Base-by-base conservation (phyloP, 192 early-diverging fungal genomes). In the Obelidium mucronatum region DNA sequence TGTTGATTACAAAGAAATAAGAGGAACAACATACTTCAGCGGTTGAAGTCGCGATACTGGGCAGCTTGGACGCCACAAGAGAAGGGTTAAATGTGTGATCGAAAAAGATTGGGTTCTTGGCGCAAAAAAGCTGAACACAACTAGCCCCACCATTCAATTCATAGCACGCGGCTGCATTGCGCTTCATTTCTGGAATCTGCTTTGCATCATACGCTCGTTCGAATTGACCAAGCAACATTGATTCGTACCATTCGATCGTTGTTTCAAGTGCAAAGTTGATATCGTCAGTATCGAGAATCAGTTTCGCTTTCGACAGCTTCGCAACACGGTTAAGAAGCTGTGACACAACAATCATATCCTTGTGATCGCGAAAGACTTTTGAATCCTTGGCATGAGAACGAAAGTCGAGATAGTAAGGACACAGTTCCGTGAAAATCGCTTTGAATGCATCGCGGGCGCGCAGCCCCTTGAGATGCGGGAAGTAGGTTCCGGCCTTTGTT, bases 81-180 rank as follows among this genome's bases (percentile, higher is more conserved):
- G 80, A 58, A 28, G 87, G 87, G 63, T 89, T 89, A 73, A 76
- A 89, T 22, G 91, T 90, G 61, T 90, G 86, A 80, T 95, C 94
- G 74, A 91, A 95, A 67, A 95, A 95, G 31, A 95, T 89, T 48
- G 90, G 92, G 75, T 93, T 92, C 73, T 95, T 95, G 31, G 94
- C 91, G 55, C 95, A 90, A 77, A 92, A 95, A 1, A 92, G 85
- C 66, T 93, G 88, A 51, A 93, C 89, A 68, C 88, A 90, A 19
- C 86, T 79, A 36, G 73, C 76, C 2, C 93, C 94, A 39, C 92
- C 93, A 82, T 94, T 92, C 35, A 95, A 84, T 56, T 91, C 80
- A 56, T 89, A 85, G 2, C 88, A 79, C 17, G 90, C 89, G 22
- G 68, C 69, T 2, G 93, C 93, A 73, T 90, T 93, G 68, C 85